Evolutionary conservation across 176 grass and related monocot genomes (phyloP).

Genomic region (Aegilops bicornis): DNA sequence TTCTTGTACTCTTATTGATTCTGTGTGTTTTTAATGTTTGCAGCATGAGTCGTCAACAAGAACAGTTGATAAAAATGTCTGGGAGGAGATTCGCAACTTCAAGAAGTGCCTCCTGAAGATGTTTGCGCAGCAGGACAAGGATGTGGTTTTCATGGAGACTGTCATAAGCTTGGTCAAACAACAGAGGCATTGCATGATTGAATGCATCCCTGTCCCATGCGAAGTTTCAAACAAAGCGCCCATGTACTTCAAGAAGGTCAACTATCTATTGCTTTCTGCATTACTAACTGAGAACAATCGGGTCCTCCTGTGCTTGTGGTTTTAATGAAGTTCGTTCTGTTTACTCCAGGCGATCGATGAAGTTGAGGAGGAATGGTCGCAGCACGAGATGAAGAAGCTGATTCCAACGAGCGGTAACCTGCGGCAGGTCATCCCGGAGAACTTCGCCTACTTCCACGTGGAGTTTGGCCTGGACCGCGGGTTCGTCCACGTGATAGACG

Average conservation of each 20-base stretch:
- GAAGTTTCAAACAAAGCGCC: conserved; percentile 71
- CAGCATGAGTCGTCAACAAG: conserved; percentile 85
- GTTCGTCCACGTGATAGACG: conserved; percentile 94
- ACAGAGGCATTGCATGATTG: conserved; percentile 77
- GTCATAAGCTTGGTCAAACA: conserved; percentile 71
- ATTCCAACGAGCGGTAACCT: conserved; percentile 84
- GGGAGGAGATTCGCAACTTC: conserved; percentile 95
- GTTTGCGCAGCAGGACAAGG: conserved; percentile 79
- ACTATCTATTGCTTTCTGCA: background rate
- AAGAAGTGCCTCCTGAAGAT: conserved; percentile 93
- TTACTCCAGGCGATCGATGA: conserved; percentile 81
- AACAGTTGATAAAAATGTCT: conserved; percentile 80
- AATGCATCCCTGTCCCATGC: conserved; percentile 79
- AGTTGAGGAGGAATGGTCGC: conserved; percentile 88
- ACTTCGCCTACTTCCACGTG: conserved; percentile 95
- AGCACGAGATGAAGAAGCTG: conserved; percentile 91
- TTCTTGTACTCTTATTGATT: conserved; percentile 15
- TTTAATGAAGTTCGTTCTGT: background rate
- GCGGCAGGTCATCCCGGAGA: conserved; percentile 69
- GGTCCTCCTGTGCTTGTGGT: background rate
- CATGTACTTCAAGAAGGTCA: conserved; percentile 98
- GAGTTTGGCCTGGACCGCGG: conserved; percentile 85
- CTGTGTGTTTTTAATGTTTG: conserved; percentile 30
- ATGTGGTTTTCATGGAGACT: conserved; percentile 86
- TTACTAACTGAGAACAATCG: background rate